Evolutionary conservation across 177 flowering plant genomes (phyloP), one percentile per base, ranked within the genome.

Genomic region (Vitis hybrid): DNA sequence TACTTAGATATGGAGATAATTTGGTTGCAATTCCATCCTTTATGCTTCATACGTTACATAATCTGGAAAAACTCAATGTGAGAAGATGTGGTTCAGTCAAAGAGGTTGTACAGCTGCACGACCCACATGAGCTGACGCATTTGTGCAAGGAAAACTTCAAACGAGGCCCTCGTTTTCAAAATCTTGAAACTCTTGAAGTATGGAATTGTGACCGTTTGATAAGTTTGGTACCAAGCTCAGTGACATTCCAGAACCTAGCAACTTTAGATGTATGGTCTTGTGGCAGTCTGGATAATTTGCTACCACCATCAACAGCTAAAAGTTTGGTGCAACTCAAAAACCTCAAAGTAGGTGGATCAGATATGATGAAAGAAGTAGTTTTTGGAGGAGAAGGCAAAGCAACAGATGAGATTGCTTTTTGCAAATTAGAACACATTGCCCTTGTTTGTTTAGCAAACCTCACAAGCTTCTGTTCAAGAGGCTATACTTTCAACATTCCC

Each of bases 401-500:
- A 31, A 45, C 19, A 6, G 15, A 22, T 4, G 64, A 18, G 8
- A 57, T 59, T 18, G 16, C 21, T n/a, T 68, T 68, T 56, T 5
- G 10, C 22, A 39, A 49, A 48, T 26, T 68, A 19, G 16, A 48
- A 12, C 10, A 29, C 4, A 5, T 68, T 39, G 29, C 21, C 0
- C 39, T 68, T 18, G 15, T 10, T 21, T 1, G 45, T 14, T 58
- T 68, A 21, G 31, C 64, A 59, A 39, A 16, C 55, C 61, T 68
- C 31, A 49, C 9, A 21, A 31, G 64, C 22, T 68, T 68, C 0
- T 56, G 56, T 39, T 48, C 57, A 1, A 13, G 49, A 15, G 15
- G 49, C 1, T 50, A 49, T n/a, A 26, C 11, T 26, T 68, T 68
- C 0, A 68, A 68, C 16, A 18, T 68, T 68, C 55, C 64, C 71